Evolutionary conservation across 371 early-diverging fungal genomes (phyloP), one percentile per base, ranked within the genome.

Genomic region (Apophysomyces variabilis): DNA sequence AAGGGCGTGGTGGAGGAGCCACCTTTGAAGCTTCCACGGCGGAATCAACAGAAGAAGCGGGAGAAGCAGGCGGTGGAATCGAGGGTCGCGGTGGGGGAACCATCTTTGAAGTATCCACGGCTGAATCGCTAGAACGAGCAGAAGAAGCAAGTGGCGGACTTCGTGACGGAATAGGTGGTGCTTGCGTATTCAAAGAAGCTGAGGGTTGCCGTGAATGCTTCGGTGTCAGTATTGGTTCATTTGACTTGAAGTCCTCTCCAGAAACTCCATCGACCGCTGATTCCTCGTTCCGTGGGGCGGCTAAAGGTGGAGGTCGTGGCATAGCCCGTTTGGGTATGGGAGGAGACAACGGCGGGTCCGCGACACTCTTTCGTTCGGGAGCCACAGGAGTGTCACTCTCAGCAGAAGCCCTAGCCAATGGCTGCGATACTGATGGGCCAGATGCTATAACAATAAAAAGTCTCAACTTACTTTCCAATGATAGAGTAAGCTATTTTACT

Each of bases 321-420:
- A 76, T 79, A 5, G 79, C 72, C 38, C 79, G 66, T 60, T 70
- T 76, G 36, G 79, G 79, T 32, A 67, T 59, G 6, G 69, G 73
- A 32, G 65, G 69, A 6, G 71, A 70, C 8, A 62, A 32, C 12
- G 66, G 62, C 7, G 62, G 63, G 4, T 58, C 63, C 8, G 18
- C 38, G 43, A 37, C 41, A 39, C 63, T 58, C 37, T 59, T 67
- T 26, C 39, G 58, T 45, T 62, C 68, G 13, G 62, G 36, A 41
- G 43, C 16, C 14, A 61, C 7, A 35, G 43, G 16, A 41, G 13
- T 37, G n/a, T 26, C 14, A 62, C 59, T 44, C 11, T 63, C 37
- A 3, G 50, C 44, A 37, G 66, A 57, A 41, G 67, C 57, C 56
- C 62, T 61, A 7, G 54, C 21, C 3, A 26, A 26, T 26, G 32